These are phyloP conservation scores for Tuber aestivum DNA, from an alignment of 495 filamentous ascomycete species.

Conservation along the genomic window DNA sequence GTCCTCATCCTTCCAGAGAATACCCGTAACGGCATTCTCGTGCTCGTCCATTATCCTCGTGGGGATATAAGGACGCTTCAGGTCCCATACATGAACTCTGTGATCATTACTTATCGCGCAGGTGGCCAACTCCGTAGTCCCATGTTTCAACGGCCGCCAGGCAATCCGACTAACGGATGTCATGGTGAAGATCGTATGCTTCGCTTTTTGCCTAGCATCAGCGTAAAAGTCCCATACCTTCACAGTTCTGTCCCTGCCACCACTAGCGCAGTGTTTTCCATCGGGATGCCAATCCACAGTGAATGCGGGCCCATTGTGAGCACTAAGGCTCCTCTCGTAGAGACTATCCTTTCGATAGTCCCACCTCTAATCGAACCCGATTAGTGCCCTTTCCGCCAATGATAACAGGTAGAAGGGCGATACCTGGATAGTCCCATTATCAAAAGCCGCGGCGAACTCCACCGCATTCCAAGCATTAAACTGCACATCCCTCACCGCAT, in stretches of 20 bases:
- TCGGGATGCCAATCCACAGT: conserved; percentile 95
- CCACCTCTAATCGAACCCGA: conserved; percentile 52
- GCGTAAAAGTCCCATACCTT: conserved; percentile 87
- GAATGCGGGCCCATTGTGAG: conserved; percentile 72
- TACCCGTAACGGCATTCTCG: conserved; percentile 61
- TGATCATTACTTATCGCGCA: conserved; percentile 63
- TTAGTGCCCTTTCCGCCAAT: conserved; percentile 44
- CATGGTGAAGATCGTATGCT: conserved; percentile 54
- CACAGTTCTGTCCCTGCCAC: conserved; percentile 66
- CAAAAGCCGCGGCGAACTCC: conserved; percentile 83
- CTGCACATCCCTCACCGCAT: conserved; percentile 66
- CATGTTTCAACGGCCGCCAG: conserved; percentile 69
- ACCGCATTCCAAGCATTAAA: conserved; percentile 57
- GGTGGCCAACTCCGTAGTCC: conserved; percentile 58
- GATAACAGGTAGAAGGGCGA: neutral
- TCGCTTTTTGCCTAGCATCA: conserved; percentile 76
- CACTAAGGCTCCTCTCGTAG: conserved; percentile 67
- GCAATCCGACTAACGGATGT: conserved; percentile 67
- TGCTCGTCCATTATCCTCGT: conserved; percentile 78
- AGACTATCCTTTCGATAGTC: conserved; percentile 57
- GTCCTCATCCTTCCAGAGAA: conserved; percentile 88
- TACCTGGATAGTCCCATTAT: conserved; percentile 51
- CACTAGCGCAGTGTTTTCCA: conserved; percentile 81
- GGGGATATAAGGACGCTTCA: conserved; percentile 77
- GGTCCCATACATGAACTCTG: conserved; percentile 83